These are phyloP conservation scores for Penicillium sp. DNA, from an alignment of 2,329 filamentous ascomycete genomes.

Conservation along the genomic window DNA sequence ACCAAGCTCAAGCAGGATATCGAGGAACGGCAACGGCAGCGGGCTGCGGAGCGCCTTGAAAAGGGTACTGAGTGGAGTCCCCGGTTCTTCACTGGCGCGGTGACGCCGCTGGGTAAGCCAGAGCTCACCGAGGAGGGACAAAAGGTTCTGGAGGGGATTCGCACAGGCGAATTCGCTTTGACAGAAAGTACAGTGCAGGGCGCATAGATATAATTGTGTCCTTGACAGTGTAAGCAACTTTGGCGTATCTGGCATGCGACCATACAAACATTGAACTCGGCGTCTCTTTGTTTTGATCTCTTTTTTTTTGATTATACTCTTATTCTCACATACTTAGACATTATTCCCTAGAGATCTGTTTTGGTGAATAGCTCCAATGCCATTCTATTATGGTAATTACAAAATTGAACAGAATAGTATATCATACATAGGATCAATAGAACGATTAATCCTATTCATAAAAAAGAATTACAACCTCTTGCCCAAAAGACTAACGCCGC, in stretches of 20 bases:
- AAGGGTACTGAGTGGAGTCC: conserved; percentile 72
- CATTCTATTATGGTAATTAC: background rate
- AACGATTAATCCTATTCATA: conserved; percentile 5
- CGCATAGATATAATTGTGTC: conserved; percentile 27
- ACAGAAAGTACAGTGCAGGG: conserved; percentile 40
- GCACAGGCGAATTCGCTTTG: conserved; percentile 51
- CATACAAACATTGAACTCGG: conserved; percentile 12
- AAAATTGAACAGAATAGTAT: background rate
- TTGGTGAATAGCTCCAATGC: background rate
- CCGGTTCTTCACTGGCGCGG: conserved; percentile 73
- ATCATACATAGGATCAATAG: conserved; percentile 1
- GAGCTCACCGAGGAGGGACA: conserved; percentile 63
- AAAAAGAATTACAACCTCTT: conserved; percentile 1
- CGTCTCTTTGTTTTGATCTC: conserved; percentile 11
- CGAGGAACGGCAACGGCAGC: conserved; percentile 83
- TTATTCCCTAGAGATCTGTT: conserved; percentile 1
- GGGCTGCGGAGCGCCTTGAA: conserved; percentile 74
- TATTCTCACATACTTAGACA: conserved; percentile 21
- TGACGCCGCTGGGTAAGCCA: conserved; percentile 60
- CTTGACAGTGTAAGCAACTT: conserved; percentile 10
- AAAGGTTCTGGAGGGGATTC: conserved; percentile 55
- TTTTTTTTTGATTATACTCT: conserved; percentile 1
- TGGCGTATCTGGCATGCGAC: conserved; percentile 30
- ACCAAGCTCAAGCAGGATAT: conserved; percentile 86
- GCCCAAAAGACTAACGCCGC: conserved; percentile 4